Evolutionary conservation across 2,329 filamentous ascomycete species (phyloP).

Genomic region (Alternaria gaisen): DNA sequence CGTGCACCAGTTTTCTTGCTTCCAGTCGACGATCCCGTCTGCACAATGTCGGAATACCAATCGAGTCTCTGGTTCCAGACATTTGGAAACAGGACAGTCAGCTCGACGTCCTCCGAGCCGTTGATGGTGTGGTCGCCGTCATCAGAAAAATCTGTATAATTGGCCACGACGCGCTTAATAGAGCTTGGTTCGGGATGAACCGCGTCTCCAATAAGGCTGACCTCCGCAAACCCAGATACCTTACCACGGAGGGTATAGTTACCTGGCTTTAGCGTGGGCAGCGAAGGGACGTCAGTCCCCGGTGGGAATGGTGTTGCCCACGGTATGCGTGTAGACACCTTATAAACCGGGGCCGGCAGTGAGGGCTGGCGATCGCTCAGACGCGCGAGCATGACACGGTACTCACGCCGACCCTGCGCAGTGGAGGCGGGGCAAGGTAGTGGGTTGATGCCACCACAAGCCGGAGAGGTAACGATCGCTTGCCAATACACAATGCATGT

Average conservation of each 20-base stretch:
- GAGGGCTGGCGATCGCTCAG: slow-evolving; percentile 47
- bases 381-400: slow-evolving; percentile 56
- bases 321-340: slow-evolving; percentile 42
- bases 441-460: slow-evolving; percentile 57
- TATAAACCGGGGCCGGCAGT: slow-evolving; percentile 24
- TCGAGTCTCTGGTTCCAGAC: slow-evolving; percentile 41
- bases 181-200: background rate
- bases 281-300: slow-evolving; percentile 6
- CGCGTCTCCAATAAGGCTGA: slow-evolving; percentile 16
- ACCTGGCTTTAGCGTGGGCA: slow-evolving; percentile 1
- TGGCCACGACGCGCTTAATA: slow-evolving; percentile 44
- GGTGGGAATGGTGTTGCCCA: slow-evolving; percentile 49
- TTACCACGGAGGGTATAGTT: slow-evolving; percentile 23
- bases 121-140: slow-evolving; percentile 44
- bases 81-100: slow-evolving; percentile 12
- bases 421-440: slow-evolving; percentile 54
- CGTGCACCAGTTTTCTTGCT: slow-evolving; percentile 53
- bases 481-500: slow-evolving; percentile 58
- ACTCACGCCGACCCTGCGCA: slow-evolving; percentile 49
- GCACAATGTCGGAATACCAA: slow-evolving; percentile 53
- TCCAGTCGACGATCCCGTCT: slow-evolving; percentile 39
- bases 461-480: slow-evolving; percentile 49
- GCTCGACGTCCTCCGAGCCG: slow-evolving; percentile 50
- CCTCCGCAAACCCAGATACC: slow-evolving; percentile 23
- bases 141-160: slow-evolving; percentile 52